phyloP scores from a whole-genome alignment of 129 eudicot species.

The Logfia minima region DNA sequence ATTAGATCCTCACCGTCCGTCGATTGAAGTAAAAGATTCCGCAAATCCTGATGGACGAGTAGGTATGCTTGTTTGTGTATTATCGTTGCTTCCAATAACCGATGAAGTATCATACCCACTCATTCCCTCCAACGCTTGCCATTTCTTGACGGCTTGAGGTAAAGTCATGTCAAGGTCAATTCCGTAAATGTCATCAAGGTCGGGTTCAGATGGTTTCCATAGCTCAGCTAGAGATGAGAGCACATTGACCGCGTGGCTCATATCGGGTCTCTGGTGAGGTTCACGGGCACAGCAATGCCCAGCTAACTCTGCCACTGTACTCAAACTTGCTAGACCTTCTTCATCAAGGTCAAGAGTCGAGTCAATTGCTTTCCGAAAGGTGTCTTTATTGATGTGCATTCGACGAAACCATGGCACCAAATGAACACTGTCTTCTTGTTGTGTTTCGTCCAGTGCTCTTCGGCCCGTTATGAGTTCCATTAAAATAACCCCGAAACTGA shows the following conservation, averaged over 20 bases:
- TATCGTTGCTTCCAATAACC: conserved; percentile 48
- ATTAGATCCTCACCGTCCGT: conserved; percentile 46
- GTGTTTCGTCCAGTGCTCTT: conserved; percentile 74
- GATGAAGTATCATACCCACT: conserved; percentile 57
- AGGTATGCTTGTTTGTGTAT: conserved; percentile 67
- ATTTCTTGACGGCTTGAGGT: conserved; percentile 84
- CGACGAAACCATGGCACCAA: conserved; percentile 91
- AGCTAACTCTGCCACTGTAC: conserved; percentile 77
- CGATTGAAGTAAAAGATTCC: conserved; percentile 53
- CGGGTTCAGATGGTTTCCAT: conserved; percentile 85
- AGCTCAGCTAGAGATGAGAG: conserved; percentile 79
- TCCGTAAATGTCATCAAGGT: conserved; percentile 62
- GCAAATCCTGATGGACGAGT: conserved; percentile 65
- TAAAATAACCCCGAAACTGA: conserved; percentile 86
- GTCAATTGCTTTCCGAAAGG: conserved; percentile 73
- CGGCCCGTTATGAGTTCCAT: conserved; percentile 90
- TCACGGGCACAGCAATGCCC: conserved; percentile 92
- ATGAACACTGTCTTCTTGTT: conserved; percentile 75
- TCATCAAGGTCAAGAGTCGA: conserved; percentile 60
- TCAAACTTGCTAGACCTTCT: conserved; percentile 69
- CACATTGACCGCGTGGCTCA: conserved; percentile 88
- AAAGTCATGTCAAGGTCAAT: conserved; percentile 78
- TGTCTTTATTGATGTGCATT: conserved; percentile 75
- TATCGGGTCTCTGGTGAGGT: conserved; percentile 87
- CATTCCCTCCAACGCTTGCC: conserved; percentile 88